Conservation (phyloP, 129 eudicot genomes). For the Lactuca sativa region DNA sequence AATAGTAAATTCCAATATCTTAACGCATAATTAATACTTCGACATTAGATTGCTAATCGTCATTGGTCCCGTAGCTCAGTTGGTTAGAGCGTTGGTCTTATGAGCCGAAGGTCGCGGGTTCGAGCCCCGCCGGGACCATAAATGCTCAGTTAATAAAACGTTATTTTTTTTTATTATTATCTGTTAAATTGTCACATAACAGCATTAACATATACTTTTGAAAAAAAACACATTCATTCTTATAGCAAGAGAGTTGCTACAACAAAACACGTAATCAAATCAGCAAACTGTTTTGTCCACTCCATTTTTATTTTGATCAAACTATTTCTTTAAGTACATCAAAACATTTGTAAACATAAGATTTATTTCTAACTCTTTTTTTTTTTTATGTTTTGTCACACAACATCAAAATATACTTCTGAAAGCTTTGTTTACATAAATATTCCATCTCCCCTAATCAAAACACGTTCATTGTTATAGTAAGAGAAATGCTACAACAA, state of each 20-base stretch:
- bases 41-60: too few species aligned
- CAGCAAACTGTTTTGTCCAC: too few species aligned
- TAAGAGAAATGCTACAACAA: constrained; percentile 26
- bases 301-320: too few species aligned
- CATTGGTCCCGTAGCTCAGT: constrained; percentile 94
- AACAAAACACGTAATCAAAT: too few species aligned
- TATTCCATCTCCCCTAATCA: constrained; percentile 3
- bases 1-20: background rate
- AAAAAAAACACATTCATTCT: too few species aligned
- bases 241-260: too few species aligned
- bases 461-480: constrained; percentile 19
- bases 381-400: constrained; percentile 1
- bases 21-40: too few species aligned
- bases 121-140: constrained; percentile 98
- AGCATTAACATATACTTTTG: too few species aligned
- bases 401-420: constrained; percentile 14
- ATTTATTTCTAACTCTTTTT: background rate
- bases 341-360: background rate
- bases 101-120: constrained; percentile 99
- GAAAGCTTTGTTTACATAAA: constrained; percentile 14
- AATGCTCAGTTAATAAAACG: too few species aligned
- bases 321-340: background rate
- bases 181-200: too few species aligned
- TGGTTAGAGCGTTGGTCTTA: constrained; percentile 99
- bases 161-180: too few species aligned